These are phyloP conservation scores for Oleoguttula mirabilis DNA, from an alignment of 495 filamentous ascomycete species.

Conservation along the genomic window DNA sequence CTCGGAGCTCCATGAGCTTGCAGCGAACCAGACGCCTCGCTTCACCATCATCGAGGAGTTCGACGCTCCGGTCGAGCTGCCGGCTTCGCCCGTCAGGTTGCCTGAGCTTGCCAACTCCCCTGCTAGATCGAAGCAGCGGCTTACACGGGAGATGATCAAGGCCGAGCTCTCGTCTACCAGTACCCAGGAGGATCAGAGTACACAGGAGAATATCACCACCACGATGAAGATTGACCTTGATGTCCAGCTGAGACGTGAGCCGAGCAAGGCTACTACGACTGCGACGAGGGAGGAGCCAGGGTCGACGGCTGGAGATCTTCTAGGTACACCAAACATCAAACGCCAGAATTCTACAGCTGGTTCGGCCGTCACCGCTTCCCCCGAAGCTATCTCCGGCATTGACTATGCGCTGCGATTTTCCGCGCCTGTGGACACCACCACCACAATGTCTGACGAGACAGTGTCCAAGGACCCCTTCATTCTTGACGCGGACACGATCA, in stretches of 20 bases:
- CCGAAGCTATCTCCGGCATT: conserved; percentile 7
- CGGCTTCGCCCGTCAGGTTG: conserved; percentile 19
- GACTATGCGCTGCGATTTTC: conserved; percentile 16
- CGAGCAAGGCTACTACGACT: conserved; percentile 1
- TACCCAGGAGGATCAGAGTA: conserved; percentile 1
- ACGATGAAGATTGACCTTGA: not conserved
- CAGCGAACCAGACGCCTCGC: conserved; percentile 15
- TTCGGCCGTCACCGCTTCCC: conserved; percentile 2
- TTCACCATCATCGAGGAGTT: conserved; percentile 20
- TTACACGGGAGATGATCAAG: conserved; percentile 27
- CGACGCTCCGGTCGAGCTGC: conserved; percentile 24
- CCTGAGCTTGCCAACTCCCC: conserved; percentile 22
- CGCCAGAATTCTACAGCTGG: not conserved
- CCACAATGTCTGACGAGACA: conserved; percentile 12
- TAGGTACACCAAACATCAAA: conserved; percentile 1
- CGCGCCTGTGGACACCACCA: conserved; percentile 10
- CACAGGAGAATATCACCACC: not conserved
- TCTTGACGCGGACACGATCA: conserved; percentile 21
- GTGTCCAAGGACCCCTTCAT: conserved; percentile 18
- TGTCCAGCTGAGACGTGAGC: conserved; percentile 10
- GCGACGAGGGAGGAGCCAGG: not conserved
- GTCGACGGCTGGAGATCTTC: not conserved
- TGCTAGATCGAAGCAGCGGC: conserved; percentile 16
- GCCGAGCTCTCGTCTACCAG: conserved; percentile 19
- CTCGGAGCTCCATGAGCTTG: conserved; percentile 13